Evolutionary conservation across 768 basidiomycete genomes (phyloP).

Genomic region (Kwoniella sp.): DNA sequence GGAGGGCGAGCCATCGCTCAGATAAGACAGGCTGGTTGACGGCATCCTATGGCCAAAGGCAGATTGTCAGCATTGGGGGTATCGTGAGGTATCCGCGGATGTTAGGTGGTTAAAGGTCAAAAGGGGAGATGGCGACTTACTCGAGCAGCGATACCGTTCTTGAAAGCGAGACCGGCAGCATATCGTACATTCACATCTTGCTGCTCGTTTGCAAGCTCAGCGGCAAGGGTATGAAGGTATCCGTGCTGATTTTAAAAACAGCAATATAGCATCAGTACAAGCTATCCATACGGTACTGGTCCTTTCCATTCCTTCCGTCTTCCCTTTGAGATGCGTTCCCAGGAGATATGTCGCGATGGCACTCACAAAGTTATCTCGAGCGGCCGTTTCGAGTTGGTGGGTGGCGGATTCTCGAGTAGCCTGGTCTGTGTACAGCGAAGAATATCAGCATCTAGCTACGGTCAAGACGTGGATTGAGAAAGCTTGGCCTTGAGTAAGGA

Average conservation of each 20-base stretch:
- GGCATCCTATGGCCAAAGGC: constrained; percentile 65
- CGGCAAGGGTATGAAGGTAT: constrained; percentile 88
- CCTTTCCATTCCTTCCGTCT: too few species aligned
- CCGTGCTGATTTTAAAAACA: too few species aligned
- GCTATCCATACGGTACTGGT: too few species aligned
- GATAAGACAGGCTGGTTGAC: constrained; percentile 74
- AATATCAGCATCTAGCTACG: constrained; percentile 1
- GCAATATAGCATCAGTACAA: too few species aligned
- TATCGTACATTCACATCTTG: constrained; percentile 75
- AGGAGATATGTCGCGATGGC: constrained; percentile 5
- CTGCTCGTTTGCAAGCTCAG: constrained; percentile 76
- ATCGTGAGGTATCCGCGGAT: too few species aligned
- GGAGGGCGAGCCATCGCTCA: constrained; percentile 78
- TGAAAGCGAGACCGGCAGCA: constrained; percentile 94
- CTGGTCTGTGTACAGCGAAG: constrained; percentile 64
- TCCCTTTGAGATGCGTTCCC: too few species aligned
- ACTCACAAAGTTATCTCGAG: constrained; percentile 85
- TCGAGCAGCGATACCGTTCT: constrained; percentile 87
- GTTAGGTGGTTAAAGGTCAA: too few species aligned
- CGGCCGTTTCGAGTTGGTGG: constrained; percentile 80
- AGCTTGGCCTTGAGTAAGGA: background rate
- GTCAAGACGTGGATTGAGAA: too few species aligned
- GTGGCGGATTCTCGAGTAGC: constrained; percentile 89
- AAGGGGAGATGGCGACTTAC: constrained; percentile 61
- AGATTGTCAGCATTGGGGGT: constrained; percentile 15